A percentile compares a stretch with the other conserved stretches of the same genome.
phyloP scores from a whole-genome alignment of 257 asterid species.

The Solanum sejunctum region DNA sequence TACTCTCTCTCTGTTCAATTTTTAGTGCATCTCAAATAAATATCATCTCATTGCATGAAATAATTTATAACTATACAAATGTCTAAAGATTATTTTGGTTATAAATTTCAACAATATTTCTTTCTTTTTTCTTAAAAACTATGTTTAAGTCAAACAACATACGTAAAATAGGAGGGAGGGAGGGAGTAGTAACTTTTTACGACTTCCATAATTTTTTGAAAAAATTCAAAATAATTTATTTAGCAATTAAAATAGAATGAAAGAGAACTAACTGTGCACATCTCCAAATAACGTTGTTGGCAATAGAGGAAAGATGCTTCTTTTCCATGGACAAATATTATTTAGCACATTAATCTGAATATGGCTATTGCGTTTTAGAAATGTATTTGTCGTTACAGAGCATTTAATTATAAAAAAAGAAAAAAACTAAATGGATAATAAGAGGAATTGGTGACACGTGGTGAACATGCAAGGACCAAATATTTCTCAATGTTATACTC shows the following conservation, averaged over 20 bases:
- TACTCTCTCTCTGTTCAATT: too few relatives aligned
- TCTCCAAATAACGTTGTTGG: conserved; percentile 44
- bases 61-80: too few relatives aligned
- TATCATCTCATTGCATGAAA: too few relatives aligned
- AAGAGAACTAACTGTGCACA: conserved; percentile 40
- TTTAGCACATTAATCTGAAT: not conserved
- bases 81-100: too few relatives aligned
- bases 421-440: not conserved
- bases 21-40: too few relatives aligned
- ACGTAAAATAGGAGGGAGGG: too few relatives aligned
- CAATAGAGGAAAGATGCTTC: conserved; percentile 62
- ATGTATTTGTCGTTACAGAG: not conserved
- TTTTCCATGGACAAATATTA: conserved; percentile 24
- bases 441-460: not conserved
- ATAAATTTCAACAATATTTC: too few relatives aligned
- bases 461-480: not conserved
- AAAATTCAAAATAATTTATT: not conserved
- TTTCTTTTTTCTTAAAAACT: too few relatives aligned
- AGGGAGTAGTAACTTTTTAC: too few relatives aligned
- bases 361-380: not conserved
- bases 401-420: not conserved
- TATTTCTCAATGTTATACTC: not conserved
- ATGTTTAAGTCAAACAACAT: too few relatives aligned
- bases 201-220: not conserved
- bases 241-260: not conserved